Evolutionary conservation across 129 eudicot species (phyloP), one percentile per base, ranked within the genome.

Genomic region (Arctium minus): DNA sequence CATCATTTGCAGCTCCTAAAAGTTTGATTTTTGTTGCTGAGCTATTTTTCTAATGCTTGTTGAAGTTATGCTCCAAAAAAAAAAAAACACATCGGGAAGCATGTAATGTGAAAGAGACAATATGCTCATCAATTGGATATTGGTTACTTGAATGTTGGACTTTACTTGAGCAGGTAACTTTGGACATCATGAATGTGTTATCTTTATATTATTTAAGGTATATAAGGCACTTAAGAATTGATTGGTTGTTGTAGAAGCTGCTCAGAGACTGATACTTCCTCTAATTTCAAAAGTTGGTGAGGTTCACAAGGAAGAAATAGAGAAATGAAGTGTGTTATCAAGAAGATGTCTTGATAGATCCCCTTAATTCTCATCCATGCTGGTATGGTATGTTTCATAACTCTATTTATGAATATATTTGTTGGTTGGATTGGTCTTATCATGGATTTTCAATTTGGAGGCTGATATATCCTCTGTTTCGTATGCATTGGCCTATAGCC

Each of bases 171-270:
- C 69, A 75, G 37, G 3, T 15, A 75, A 75, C 36, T 12, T 3
- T 75, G 17, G 32, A 4, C 37, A 29, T 72, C 31, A 30, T 12
- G 18, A 40, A 72, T 12, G 32, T 73, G 36, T 4, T 38, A 2
- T 62, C 33, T 68, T 76, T 15, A 42, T 17, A n/a, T 33, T 33
- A 18, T 32, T 9, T 32, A 22, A 96, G 99, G 98, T 96, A 75
- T 96, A 92, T n/a, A 97, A 96, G 88, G 89, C 98, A 13, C 92
- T 96, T 79, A 98, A 96, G 88, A 98, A 96, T 86, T 90, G 98
- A n/a, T 88, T 96, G 82, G 91, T 90, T 72, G 97, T 96, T 80
- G 97, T 98, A 69, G 99, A 96, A 94, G 98, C 99, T 42, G 93
- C 99, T 88, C 98, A 96, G 83, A 96, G 83, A 39, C 77, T 92